Percentiles rank a stretch among this genome's conserved stretches.
Conservation (phyloP, 2,329 filamentous ascomycete genomes). For the Alternaria brassicae region DNA sequence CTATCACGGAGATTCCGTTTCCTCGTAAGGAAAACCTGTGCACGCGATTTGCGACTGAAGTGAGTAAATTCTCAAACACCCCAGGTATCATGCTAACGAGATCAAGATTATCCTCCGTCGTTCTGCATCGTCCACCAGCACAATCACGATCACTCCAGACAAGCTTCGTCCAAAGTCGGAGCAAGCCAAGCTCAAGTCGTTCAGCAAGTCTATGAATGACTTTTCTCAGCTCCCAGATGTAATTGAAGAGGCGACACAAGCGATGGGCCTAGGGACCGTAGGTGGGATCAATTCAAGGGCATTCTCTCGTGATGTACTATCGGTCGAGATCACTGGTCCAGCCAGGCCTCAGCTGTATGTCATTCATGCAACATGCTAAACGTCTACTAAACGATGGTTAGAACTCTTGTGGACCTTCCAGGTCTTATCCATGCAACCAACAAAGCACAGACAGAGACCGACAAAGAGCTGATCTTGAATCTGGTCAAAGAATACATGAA, state of each 20-base stretch:
- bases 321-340: slow-evolving; percentile 54
- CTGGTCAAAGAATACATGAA: slow-evolving; percentile 39
- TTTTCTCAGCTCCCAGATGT: slow-evolving; percentile 56
- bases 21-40: slow-evolving; percentile 63
- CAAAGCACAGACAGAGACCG: slow-evolving; percentile 30
- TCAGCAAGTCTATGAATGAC: slow-evolving; percentile 46
- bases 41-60: slow-evolving; percentile 65
- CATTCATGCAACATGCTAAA: slow-evolving; percentile 21
- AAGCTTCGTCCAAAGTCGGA: slow-evolving; percentile 35
- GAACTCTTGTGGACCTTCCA: slow-evolving; percentile 57
- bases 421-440: slow-evolving; percentile 52
- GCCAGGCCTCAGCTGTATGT: slow-evolving; percentile 40
- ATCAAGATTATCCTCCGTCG: slow-evolving; percentile 44
- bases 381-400: slow-evolving; percentile 21
- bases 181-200: slow-evolving; percentile 45
- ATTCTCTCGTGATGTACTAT: slow-evolving; percentile 54
- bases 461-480: slow-evolving; percentile 31
- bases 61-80: neutral
- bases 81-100: neutral
- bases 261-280: slow-evolving; percentile 55
- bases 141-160: slow-evolving; percentile 50
- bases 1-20: slow-evolving; percentile 68
- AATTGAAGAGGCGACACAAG: slow-evolving; percentile 60
- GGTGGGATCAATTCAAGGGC: slow-evolving; percentile 27
- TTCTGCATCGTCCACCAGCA: slow-evolving; percentile 26